Conservation (phyloP, 257 asterid genomes). For the Plantago major region DNA sequence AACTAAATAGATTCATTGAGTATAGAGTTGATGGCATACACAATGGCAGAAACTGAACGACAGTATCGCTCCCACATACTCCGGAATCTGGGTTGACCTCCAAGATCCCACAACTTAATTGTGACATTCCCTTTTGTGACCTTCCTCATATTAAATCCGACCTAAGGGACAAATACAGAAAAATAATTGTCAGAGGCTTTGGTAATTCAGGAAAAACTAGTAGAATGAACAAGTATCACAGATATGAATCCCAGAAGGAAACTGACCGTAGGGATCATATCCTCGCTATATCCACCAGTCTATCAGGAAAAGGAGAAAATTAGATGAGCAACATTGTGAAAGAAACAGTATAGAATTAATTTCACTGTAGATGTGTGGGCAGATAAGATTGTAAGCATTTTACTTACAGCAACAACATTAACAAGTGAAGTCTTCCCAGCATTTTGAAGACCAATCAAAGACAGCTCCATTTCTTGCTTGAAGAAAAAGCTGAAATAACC, state of each 20-base stretch:
- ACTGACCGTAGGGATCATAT: conserved; percentile 98
- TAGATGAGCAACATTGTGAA: conserved; percentile 20
- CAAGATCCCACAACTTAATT: conserved; percentile 98
- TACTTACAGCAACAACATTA: conserved; percentile 91
- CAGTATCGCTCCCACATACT: conserved; percentile 99
- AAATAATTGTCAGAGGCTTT: conserved; percentile 12
- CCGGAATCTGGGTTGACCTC: conserved; percentile 97
- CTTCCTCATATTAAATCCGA: conserved; percentile 95
- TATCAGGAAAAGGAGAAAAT: conserved; percentile 22
- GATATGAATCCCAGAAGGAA: conserved; percentile 16
- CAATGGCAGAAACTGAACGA: conserved; percentile 98
- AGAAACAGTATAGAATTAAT: background rate
- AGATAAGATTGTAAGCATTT: background rate
- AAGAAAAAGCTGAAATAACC: conserved; percentile 67
- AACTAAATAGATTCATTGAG: conserved; percentile 2
- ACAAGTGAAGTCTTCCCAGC: conserved; percentile 99
- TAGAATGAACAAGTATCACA: conserved; percentile 8
- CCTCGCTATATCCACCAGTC: conserved; percentile 99
- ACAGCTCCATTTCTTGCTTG: conserved; percentile 99
- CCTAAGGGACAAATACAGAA: conserved; percentile 41
- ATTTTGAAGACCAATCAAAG: conserved; percentile 93
- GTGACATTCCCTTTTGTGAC: conserved; percentile 97
- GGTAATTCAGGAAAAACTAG: conserved; percentile 8
- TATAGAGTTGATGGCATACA: conserved; percentile 44
- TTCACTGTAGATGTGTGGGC: background rate